phyloP scores from a whole-genome alignment of 306 rosid genomes.

The Sicyos baderoa region DNA sequence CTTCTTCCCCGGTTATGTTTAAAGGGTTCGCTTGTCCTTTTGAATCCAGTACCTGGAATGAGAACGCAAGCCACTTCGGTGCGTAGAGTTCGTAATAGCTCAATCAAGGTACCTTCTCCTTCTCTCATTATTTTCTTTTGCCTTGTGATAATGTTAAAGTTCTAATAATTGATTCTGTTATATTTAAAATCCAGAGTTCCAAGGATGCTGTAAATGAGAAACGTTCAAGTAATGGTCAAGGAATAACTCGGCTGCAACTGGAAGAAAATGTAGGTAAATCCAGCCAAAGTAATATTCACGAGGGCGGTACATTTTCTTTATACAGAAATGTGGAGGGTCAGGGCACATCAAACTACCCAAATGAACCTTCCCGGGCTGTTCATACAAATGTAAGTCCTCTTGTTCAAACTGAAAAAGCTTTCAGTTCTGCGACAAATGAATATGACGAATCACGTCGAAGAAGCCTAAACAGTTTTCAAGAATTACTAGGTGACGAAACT shows the following conservation, averaged over 20 bases:
- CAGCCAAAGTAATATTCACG: slow-evolving; percentile 19
- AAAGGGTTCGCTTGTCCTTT: slow-evolving; percentile 27
- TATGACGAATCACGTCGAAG: slow-evolving; percentile 34
- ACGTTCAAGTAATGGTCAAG: slow-evolving; percentile 17
- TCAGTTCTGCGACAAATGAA: slow-evolving; percentile 21
- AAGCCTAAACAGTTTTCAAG: slow-evolving; percentile 29
- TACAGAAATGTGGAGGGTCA: slow-evolving; percentile 7
- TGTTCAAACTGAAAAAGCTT: slow-evolving; percentile 31
- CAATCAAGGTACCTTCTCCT: slow-evolving; percentile 15
- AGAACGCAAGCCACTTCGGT: slow-evolving; percentile 37
- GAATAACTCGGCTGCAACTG: slow-evolving; percentile 2
- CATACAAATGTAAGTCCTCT: slow-evolving; percentile 27
- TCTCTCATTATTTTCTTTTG: neutral
- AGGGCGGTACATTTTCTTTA: slow-evolving; percentile 3
- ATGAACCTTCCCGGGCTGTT: slow-evolving; percentile 28
- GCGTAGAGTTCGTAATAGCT: slow-evolving; percentile 32
- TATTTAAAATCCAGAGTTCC: slow-evolving; percentile 33
- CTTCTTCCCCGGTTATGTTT: slow-evolving; percentile 48
- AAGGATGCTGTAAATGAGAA: slow-evolving; percentile 30
- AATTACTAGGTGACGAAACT: slow-evolving; percentile 27
- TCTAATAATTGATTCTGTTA: slow-evolving; percentile 24
- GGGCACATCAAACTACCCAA: slow-evolving; percentile 20
- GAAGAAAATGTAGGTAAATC: slow-evolving; percentile 21
- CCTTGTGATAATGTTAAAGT: slow-evolving; percentile 15
- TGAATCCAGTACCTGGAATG: slow-evolving; percentile 49